Percentiles rank a stretch among this genome's conserved stretches.
These are phyloP conservation scores for Camellia japonica DNA, from an alignment of 148 eudicot species.

Conservation along the genomic window DNA sequence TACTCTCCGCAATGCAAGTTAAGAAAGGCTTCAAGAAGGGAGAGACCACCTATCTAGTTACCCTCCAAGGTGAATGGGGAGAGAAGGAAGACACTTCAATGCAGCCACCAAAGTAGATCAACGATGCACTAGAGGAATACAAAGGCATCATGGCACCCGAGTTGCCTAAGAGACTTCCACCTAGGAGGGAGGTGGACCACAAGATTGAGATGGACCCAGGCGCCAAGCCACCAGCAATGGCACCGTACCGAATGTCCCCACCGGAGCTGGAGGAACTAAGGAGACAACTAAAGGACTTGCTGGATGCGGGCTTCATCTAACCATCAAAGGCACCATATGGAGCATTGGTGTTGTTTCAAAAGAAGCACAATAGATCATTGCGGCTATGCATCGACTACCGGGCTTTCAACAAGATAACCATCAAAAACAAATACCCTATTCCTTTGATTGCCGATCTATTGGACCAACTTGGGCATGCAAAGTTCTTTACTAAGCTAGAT, in stretches of 20 bases:
- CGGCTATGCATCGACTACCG: constrained; percentile 3
- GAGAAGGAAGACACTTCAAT: not conserved
- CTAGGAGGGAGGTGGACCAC: no score
- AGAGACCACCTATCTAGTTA: not conserved
- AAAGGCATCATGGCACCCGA: no score
- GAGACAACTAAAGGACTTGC: not conserved
- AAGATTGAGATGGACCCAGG: no score
- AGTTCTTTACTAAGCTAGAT: not conserved
- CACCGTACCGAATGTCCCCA: not conserved
- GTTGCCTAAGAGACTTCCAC: no score
- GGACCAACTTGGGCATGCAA: not conserved
- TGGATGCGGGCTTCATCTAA: not conserved
- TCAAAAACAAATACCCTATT: constrained; percentile 12
- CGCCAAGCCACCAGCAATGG: no score
- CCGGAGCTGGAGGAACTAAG: not conserved
- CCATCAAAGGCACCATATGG: not conserved
- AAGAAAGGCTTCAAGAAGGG: not conserved
- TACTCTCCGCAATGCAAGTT: not conserved
- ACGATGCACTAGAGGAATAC: not conserved
- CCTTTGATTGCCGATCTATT: not conserved
- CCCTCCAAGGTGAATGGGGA: not conserved
- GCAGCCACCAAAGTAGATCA: not conserved
- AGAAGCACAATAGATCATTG: not conserved
- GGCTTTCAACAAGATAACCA: not conserved
- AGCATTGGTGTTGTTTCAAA: not conserved